A percentile compares a stretch with the other conserved stretches of the same genome.
Conservation (phyloP, 2,329 filamentous ascomycete genomes). For the Aspergillus pseudonomiae region DNA sequence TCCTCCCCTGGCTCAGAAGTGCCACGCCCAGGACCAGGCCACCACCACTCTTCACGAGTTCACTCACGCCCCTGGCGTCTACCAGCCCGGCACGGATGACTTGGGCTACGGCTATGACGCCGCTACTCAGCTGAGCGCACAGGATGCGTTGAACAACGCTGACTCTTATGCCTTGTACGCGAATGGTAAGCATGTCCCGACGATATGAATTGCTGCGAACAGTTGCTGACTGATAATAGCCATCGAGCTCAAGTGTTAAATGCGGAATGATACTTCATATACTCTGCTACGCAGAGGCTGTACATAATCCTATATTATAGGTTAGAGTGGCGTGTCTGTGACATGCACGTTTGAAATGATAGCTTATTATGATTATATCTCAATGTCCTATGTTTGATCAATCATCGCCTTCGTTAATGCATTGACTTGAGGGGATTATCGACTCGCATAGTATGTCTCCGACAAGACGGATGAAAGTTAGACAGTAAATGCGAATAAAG, state of each 20-base stretch:
- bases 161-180: constrained; percentile 62
- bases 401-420: background rate
- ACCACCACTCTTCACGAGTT: constrained; percentile 69
- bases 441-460: background rate
- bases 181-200: constrained; percentile 41
- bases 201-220: background rate
- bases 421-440: background rate
- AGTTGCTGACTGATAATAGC: background rate
- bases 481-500: background rate
- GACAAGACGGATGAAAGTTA: accelerated
- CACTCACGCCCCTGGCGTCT: constrained; percentile 61
- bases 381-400: background rate
- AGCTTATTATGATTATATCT: background rate
- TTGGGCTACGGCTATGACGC: constrained; percentile 61
- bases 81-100: constrained; percentile 61
- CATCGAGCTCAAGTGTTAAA: constrained; percentile 3
- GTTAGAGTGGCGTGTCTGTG: background rate
- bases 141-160: constrained; percentile 63
- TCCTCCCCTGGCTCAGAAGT: constrained; percentile 52
- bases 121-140: constrained; percentile 47
- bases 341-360: background rate
- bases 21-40: constrained; percentile 68
- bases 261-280: background rate
- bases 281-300: background rate
- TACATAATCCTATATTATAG: background rate